A percentile compares a stretch with the other conserved stretches of the same genome.
phyloP scores from a whole-genome alignment of 768 basidiomycete species.

The Leucogyrophana mollusca region DNA sequence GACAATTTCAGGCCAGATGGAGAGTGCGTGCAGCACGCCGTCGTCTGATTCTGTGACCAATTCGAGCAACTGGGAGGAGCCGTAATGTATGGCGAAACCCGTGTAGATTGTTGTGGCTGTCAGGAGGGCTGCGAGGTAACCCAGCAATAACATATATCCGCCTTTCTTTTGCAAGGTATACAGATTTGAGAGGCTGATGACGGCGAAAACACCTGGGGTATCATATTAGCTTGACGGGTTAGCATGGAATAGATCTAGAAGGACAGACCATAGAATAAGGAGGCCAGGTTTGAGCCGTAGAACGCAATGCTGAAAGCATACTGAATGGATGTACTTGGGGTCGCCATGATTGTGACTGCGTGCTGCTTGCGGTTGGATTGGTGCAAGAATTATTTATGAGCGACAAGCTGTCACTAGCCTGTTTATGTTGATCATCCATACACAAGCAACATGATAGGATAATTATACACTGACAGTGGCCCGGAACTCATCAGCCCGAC shows the following conservation, averaged over 20 bases:
- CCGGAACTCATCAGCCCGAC: no score
- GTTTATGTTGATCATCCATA: no score
- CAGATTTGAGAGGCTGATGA: constrained; percentile 2
- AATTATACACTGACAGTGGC: no score
- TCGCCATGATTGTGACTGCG: no score
- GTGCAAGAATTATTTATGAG: no score
- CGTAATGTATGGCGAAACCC: constrained; percentile 3
- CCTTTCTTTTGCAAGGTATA: background rate
- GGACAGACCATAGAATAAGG: background rate
- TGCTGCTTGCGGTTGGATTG: no score
- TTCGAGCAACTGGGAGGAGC: background rate
- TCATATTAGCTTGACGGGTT: background rate
- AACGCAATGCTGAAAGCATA: constrained; percentile 1
- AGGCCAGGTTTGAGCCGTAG: background rate
- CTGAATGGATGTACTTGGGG: no score
- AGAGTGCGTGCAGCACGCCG: background rate
- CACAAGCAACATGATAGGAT: no score
- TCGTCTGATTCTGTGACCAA: background rate
- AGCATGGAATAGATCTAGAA: background rate
- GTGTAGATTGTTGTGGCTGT: constrained; percentile 3
- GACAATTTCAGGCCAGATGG: constrained; percentile 4
- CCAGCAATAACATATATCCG: background rate
- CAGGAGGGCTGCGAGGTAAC: background rate
- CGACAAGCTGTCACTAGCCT: no score
- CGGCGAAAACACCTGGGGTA: background rate